Evolutionary conservation across 345 rosid genomes (phyloP), one percentile per base, ranked within the genome.

Genomic region (Camelina hispida): DNA sequence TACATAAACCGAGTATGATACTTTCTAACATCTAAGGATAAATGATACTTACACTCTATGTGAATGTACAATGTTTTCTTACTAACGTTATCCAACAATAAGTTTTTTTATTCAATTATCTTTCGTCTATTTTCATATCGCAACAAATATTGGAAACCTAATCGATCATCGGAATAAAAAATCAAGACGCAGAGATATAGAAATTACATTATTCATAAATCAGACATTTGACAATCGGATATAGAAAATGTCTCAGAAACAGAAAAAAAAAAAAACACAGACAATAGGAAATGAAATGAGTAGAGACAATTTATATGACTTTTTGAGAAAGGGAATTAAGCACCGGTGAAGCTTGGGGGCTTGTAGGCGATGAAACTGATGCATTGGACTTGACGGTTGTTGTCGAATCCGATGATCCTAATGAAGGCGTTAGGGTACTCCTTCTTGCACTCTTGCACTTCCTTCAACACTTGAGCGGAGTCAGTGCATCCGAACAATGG

Each of bases 281-380:
- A 69, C 35, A 48, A 56, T 34, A 46, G 66, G 60, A 56, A 70
- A 70, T 6, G 75, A 69, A 54, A 77, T 60, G 66, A 56, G 69
- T 6, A 76, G 42, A 76, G 34, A 59, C 17, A 17, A 68, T 59
- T n/a, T 8, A 62, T 69, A 54, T 16, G 75, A 61, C 34, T 60
- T 40, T 68, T 42, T 51, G 20, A 30, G 12, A 52, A 50, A 35
- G 25, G 2, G 1, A 75, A 10, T 69, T 76, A 76, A 76, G 80
- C 80, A 1, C 3, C 9, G 53, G 80, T 77, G 82, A 79, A 79
- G 75, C 82, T 74, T 54, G 78, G 78, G 9, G 82, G 82, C 52
- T 79, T 79, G 79, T 74, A 74, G 52, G 82, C 79, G 2, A 79
- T 79, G 72, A 79, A 74, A 79, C 79, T 79, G 79, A 79, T 79